Percentiles rank a stretch among this genome's conserved stretches.
These are phyloP conservation scores for Xylariaceae sp. DNA, from an alignment of 2,329 filamentous ascomycete species.

Conservation along the genomic window DNA sequence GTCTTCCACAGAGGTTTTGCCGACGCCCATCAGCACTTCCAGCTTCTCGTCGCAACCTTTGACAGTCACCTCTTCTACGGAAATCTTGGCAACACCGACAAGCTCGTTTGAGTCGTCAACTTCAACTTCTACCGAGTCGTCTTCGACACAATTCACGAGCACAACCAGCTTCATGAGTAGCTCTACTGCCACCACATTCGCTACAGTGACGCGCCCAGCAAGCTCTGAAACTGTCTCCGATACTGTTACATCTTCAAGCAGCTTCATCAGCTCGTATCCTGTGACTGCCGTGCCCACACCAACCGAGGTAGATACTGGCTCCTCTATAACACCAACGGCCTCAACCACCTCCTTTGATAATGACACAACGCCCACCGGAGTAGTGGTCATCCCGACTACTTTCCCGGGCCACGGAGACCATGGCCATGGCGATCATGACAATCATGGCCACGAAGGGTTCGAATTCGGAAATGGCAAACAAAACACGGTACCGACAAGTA, in stretches of 20 bases:
- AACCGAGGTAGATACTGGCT: background rate
- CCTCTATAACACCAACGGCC: background rate
- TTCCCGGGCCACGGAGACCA: background rate
- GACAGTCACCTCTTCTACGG: background rate
- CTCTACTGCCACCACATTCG: slow-evolving; percentile 10
- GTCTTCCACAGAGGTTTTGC: slow-evolving; percentile 1
- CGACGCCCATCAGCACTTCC: background rate
- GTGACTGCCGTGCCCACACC: slow-evolving; percentile 1
- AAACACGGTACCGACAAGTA: background rate
- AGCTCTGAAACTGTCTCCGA: slow-evolving; percentile 9
- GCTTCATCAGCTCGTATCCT: background rate
- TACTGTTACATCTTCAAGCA: slow-evolving; percentile 8
- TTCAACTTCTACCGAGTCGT: slow-evolving; percentile 5
- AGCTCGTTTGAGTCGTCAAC: slow-evolving; percentile 4
- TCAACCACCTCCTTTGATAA: slow-evolving; percentile 6
- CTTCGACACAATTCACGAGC: background rate
- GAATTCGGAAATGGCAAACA: background rate
- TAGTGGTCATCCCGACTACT: slow-evolving; percentile 12
- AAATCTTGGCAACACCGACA: slow-evolving; percentile 1
- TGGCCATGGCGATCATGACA: background rate
- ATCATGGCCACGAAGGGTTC: background rate
- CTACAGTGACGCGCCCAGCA: slow-evolving; percentile 12
- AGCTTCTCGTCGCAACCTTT: too few species aligned
- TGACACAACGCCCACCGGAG: slow-evolving; percentile 12
- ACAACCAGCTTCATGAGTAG: background rate